Evolutionary conservation across 176 grass and related monocot species (phyloP).

Genomic region (Paspalum vaginatum): DNA sequence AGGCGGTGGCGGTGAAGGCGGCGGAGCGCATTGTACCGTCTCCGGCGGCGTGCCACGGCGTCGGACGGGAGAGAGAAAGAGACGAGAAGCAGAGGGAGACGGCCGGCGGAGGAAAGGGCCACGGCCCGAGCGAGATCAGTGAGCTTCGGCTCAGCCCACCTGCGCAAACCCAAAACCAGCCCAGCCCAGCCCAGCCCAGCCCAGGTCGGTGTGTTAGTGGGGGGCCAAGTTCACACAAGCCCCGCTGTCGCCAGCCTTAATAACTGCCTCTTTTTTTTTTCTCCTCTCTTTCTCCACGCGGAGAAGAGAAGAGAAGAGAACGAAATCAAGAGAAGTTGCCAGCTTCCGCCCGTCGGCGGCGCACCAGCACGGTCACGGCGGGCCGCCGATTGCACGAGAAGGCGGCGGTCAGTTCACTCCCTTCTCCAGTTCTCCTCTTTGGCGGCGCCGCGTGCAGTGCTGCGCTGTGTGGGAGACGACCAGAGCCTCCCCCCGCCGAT

Average conservation of each 20-base stretch:
- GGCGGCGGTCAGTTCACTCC: neutral
- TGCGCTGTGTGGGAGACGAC: neutral
- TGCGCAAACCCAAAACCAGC: too few relatives aligned
- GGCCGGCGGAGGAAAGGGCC: too few relatives aligned
- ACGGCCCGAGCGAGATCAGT: too few relatives aligned
- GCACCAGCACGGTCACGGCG: too few relatives aligned
- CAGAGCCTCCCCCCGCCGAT: neutral
- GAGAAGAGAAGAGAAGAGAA: too few relatives aligned
- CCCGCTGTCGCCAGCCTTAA: slow-evolving; percentile 18
- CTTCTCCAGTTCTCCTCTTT: neutral
- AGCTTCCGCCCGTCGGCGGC: too few relatives aligned
- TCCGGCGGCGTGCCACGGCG: neutral
- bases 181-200: too few relatives aligned
- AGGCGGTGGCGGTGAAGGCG: neutral
- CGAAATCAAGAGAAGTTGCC: neutral
- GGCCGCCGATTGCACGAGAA: neutral
- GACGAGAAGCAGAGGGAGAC: too few relatives aligned
- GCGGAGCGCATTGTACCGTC: slow-evolving; percentile 1
- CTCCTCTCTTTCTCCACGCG: fast-evolving
- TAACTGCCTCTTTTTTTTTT: too few relatives aligned
- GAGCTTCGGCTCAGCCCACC: too few relatives aligned
- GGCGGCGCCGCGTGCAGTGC: neutral
- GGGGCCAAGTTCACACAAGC: neutral
- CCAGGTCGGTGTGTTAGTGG: neutral
- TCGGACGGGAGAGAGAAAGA: too few relatives aligned